Percentiles rank a stretch among this genome's conserved stretches.
phyloP scores from a whole-genome alignment of 805 yeast species.

The Nakazawaea ernobii region DNA sequence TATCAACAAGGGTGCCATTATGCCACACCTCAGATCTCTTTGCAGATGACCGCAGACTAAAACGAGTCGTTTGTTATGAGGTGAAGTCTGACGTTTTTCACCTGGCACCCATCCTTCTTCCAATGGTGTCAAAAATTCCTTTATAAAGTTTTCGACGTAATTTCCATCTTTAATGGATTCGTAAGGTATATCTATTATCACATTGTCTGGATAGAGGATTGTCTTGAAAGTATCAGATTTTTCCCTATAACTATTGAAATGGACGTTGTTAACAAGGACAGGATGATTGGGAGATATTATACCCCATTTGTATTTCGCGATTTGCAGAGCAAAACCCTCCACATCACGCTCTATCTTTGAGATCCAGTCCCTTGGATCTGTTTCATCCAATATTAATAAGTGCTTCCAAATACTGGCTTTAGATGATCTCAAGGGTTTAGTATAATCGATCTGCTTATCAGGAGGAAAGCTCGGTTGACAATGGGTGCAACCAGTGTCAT shows the following conservation, averaged over 20 bases:
- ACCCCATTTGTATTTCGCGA: constrained; percentile 28
- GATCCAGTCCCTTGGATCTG: constrained; percentile 36
- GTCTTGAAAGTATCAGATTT: constrained; percentile 21
- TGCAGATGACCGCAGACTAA: constrained; percentile 62
- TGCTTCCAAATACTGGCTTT: constrained; percentile 51
- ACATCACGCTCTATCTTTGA: constrained; percentile 45
- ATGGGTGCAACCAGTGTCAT: constrained; percentile 58
- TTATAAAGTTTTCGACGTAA: constrained; percentile 31
- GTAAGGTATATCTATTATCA: constrained; percentile 29
- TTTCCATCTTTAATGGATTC: constrained; percentile 17
- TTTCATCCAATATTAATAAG: constrained; percentile 37
- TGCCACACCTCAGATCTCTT: constrained; percentile 65
- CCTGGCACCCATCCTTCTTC: constrained; percentile 7
- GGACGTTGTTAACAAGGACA: constrained; percentile 41
- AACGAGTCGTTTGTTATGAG: constrained; percentile 27
- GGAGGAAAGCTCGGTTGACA: constrained; percentile 44
- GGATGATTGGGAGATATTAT: constrained; percentile 41
- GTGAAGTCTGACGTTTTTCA: constrained; percentile 12
- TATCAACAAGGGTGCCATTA: constrained; percentile 51
- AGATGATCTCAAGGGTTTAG: constrained; percentile 38
- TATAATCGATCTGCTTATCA: constrained; percentile 34
- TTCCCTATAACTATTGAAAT: constrained; percentile 17
- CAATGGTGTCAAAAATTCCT: constrained; percentile 33
- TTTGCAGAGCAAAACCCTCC: constrained; percentile 34
- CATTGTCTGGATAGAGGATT: constrained; percentile 50